Evolutionary conservation across 305 asterid species (phyloP).

Genomic region (Coffea humblotiana): DNA sequence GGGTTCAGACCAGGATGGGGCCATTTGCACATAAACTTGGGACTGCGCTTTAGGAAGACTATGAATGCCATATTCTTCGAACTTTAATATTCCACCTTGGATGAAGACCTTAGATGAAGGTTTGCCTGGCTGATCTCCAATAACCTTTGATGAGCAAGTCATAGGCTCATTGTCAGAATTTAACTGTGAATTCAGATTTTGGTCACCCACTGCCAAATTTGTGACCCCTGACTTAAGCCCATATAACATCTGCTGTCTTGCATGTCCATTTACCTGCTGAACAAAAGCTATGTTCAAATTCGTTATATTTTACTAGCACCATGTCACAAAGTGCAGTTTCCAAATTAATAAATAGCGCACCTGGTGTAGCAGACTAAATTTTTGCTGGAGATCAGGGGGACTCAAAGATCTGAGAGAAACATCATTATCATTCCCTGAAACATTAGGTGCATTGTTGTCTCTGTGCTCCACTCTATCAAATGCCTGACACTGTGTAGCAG

Average conservation of each 20-base stretch:
- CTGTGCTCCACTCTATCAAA: conserved; percentile 33
- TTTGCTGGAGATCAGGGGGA: conserved; percentile 26
- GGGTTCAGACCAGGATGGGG: conserved; percentile 53
- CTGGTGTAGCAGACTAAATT: conserved; percentile 35
- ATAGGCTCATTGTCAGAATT: conserved; percentile 29
- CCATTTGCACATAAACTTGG: conserved; percentile 43
- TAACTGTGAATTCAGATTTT: conserved; percentile 16
- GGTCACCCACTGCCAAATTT: conserved; percentile 27
- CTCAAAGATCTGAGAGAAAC: conserved; percentile 33
- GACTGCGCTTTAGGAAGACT: conserved; percentile 34
- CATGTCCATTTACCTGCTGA: conserved; percentile 40
- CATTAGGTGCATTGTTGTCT: conserved; percentile 20
- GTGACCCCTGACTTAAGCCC: conserved; percentile 30
- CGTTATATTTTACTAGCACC: conserved; percentile 24
- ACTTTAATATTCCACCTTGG: conserved; percentile 22
- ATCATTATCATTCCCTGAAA: conserved; percentile 31
- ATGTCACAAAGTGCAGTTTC: conserved; percentile 30
- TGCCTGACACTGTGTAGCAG: conserved; percentile 23
- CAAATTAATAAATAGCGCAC: conserved; percentile 28
- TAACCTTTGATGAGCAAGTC: conserved; percentile 31
- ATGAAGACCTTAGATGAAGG: conserved; percentile 27
- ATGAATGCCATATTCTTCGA: conserved; percentile 32
- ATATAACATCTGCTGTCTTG: conserved; percentile 32
- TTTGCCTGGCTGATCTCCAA: conserved; percentile 32
- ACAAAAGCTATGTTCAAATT: conserved; percentile 11